phyloP scores from a whole-genome alignment of 1,139 yeast species.

The Yamadazyma triangularis region DNA sequence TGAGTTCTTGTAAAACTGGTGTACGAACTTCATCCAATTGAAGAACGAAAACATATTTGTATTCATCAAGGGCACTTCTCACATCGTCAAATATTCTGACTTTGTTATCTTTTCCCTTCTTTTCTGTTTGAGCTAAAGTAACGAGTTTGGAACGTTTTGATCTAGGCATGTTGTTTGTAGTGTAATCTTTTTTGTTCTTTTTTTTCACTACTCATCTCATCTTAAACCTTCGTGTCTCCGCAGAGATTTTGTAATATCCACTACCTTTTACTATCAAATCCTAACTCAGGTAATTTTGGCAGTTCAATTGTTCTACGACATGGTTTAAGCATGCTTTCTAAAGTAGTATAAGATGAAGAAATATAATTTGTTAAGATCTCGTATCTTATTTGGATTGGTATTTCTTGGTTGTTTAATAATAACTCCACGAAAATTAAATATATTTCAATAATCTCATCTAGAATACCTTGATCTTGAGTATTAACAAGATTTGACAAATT shows the following conservation, averaged over 20 bases:
- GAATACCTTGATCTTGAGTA: not conserved
- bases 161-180: constrained; percentile 69
- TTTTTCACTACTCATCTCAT: constrained; percentile 6
- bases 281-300: not conserved
- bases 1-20: constrained; percentile 87
- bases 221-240: constrained; percentile 5
- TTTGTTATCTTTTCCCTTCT: constrained; percentile 91
- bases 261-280: not conserved
- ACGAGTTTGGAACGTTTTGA: constrained; percentile 91
- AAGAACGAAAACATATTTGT: constrained; percentile 78
- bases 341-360: not conserved
- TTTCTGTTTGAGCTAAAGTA: constrained; percentile 91
- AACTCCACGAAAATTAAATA: constrained; percentile 9
- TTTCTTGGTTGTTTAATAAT: not conserved
- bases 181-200: not conserved
- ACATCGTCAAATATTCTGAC: constrained; percentile 88
- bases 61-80: constrained; percentile 73
- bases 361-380: not conserved
- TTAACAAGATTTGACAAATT: not conserved
- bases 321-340: not conserved
- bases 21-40: constrained; percentile 91
- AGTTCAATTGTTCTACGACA: not conserved
- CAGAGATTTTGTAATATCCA: not conserved
- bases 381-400: not conserved
- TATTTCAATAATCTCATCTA: constrained; percentile 8